Evolutionary conservation across 129 eudicot genomes (phyloP), one percentile per base, ranked within the genome.

Genomic region (Flaveria ramosissima): DNA sequence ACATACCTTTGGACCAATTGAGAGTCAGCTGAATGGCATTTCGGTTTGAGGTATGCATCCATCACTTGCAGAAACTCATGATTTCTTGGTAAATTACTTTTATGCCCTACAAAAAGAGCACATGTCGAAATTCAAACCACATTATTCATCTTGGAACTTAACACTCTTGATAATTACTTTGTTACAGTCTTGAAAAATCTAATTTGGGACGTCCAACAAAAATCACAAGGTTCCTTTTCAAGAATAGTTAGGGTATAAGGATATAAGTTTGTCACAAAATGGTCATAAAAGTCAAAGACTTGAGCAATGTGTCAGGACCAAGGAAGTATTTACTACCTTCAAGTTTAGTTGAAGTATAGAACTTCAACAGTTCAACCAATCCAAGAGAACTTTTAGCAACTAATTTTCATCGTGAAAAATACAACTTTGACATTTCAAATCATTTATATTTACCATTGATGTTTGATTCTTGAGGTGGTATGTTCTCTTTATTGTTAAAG

Each of bases 11-110:
- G 86, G 57, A 94, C 96, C 50, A 70, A 80, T 64, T 86, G 87
- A 70, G 98, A 94, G 77, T 91, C 98, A 4, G 88, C 92, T 20
- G 86, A 61, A 81, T 94, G 98, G 87, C 98, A 94, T 84, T 89
- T 89, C 21, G 98, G 98, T 75, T 78, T 86, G 82, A 89, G 76
- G 76, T 88, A 94, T 64, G 98, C 98, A 72, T 87, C 81, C 20
- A 94, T 89, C 83, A 91, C 98, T 75, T 83, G 84, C 74, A 61
- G 41, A 74, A 86, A 83, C 74, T 79, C 83, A 77, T 84, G 47
- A 21, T 83, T 83, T 12, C 45, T 70, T 51, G 77, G 85, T 46
- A 66, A 27, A 52, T 71, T 45, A 47, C 57, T 63, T 73, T 74
- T 79, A 53, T 60, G 21, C 77, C 89, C 96, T 88, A 81, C 76